A percentile compares a stretch with the other conserved stretches of the same genome.
Conservation (phyloP, 2,329 filamentous ascomycete species). For the Elsinoe perseae region DNA sequence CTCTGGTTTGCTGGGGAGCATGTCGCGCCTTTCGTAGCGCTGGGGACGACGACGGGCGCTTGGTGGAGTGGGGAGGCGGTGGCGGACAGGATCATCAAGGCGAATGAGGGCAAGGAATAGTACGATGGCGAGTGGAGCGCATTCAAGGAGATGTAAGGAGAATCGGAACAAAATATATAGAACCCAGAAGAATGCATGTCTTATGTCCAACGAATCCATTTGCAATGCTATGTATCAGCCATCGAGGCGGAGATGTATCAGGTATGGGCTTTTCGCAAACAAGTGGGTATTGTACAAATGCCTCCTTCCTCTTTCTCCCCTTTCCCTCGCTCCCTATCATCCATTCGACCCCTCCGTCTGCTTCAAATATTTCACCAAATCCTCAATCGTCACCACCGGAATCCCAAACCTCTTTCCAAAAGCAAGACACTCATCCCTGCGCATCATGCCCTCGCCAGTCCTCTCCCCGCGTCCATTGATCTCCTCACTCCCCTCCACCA, state of each 20-base stretch:
- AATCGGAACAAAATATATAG: neutral
- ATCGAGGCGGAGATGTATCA: neutral
- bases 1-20: slow-evolving; percentile 88
- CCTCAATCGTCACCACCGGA: slow-evolving; percentile 92
- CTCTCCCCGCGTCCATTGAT: slow-evolving; percentile 57
- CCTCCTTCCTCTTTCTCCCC: neutral
- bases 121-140: neutral
- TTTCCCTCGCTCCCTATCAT: slow-evolving; percentile 40
- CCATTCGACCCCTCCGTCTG: slow-evolving; percentile 59
- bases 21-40: slow-evolving; percentile 78
- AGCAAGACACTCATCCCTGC: slow-evolving; percentile 74
- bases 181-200: neutral
- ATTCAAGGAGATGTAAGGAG: neutral
- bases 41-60: slow-evolving; percentile 83
- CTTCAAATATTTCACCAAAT: slow-evolving; percentile 72
- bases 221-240: slow-evolving; percentile 9
- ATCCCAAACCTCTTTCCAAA: slow-evolving; percentile 87
- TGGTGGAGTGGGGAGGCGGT: slow-evolving; percentile 86
- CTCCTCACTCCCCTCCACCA: slow-evolving; percentile 77
- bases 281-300: slow-evolving; percentile 8
- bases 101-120: slow-evolving; percentile 36
- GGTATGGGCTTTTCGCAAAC: neutral
- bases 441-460: slow-evolving; percentile 75
- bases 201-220: slow-evolving; percentile 5
- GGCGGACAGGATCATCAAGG: slow-evolving; percentile 54